These are phyloP conservation scores for Albugo candida DNA, from an alignment of 352 stramenopile species.

Conservation along the genomic window DNA sequence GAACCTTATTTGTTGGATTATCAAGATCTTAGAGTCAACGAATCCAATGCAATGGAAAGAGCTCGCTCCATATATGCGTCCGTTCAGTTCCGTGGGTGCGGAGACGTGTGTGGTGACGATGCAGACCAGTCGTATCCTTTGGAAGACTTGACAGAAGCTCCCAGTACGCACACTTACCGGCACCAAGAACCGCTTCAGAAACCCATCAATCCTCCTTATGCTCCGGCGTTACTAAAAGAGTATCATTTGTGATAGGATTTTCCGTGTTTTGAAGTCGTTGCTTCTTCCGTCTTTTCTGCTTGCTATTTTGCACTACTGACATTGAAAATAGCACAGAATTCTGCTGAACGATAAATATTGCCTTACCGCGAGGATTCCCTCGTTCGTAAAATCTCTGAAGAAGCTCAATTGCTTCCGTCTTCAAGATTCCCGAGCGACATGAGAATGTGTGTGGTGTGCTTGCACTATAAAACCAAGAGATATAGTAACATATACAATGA, in stretches of 20 bases:
- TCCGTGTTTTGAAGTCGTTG: background rate
- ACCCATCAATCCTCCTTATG: constrained; percentile 76
- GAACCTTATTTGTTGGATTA: constrained; percentile 60
- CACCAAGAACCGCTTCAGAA: constrained; percentile 65
- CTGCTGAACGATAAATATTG: background rate
- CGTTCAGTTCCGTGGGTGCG: constrained; percentile 49
- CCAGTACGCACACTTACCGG: constrained; percentile 17
- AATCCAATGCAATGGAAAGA: constrained; percentile 14
- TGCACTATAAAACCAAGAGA: constrained; percentile 1
- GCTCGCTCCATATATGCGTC: constrained; percentile 28
- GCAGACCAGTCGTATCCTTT: constrained; percentile 71
- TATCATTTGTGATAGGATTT: background rate
- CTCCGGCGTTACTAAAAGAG: constrained; percentile 36
- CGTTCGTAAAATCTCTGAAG: constrained; percentile 80
- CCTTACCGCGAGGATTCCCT: constrained; percentile 67
- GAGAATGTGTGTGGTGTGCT: constrained; percentile 31
- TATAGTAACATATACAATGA: constrained; percentile 6
- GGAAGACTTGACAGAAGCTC: constrained; percentile 15
- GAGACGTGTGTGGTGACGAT: constrained; percentile 61
- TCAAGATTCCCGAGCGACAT: constrained; percentile 49
- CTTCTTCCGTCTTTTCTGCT: constrained; percentile 51
- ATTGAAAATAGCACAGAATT: background rate
- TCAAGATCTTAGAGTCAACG: constrained; percentile 11
- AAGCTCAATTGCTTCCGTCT: constrained; percentile 64
- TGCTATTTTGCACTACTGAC: constrained; percentile 42